A percentile compares a stretch with the other conserved stretches of the same genome.
phyloP scores from a whole-genome alignment of 768 basidiomycete species.

The Leccinum broughii region DNA sequence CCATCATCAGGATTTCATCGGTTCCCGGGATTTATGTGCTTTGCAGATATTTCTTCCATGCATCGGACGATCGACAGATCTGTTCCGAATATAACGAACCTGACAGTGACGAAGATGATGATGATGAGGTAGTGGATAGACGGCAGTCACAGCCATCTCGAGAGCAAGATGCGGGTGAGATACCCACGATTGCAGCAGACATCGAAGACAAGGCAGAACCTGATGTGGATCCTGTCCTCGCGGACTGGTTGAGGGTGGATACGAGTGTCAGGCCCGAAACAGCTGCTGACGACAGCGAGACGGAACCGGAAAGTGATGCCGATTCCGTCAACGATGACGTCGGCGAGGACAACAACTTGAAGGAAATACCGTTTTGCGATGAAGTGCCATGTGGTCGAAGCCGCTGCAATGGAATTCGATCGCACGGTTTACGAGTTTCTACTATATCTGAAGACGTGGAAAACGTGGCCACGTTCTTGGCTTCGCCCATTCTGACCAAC shows the following conservation, averaged over 20 bases:
- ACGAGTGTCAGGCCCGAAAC: conserved; percentile 18
- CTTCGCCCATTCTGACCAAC: conserved; percentile 14
- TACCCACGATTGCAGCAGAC: not conserved
- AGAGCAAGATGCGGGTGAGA: conserved; percentile 20
- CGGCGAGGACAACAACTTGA: conserved; percentile 28
- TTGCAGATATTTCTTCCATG: conserved; percentile 77
- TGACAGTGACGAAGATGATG: conserved; percentile 35
- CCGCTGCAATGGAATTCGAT: conserved; percentile 53
- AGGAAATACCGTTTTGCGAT: no score
- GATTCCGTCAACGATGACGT: conserved; percentile 69
- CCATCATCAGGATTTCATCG: not conserved
- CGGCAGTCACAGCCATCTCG: conserved; percentile 6
- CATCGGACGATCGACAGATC: conserved; percentile 50
- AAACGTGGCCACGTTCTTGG: conserved; percentile 39
- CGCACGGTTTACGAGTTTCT: conserved; percentile 64
- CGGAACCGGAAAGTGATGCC: conserved; percentile 61
- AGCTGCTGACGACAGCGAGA: conserved; percentile 35
- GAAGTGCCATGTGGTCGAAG: no score
- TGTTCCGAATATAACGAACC: conserved; percentile 53
- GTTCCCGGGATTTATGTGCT: not conserved
- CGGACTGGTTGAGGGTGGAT: conserved; percentile 64
- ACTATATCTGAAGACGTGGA: conserved; percentile 48
- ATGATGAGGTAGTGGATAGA: conserved; percentile 1
- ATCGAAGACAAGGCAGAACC: conserved; percentile 25
- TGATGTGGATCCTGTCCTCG: conserved; percentile 48